phyloP scores from a whole-genome alignment of 2,329 filamentous ascomycete species.

The Nemania abortiva region DNA sequence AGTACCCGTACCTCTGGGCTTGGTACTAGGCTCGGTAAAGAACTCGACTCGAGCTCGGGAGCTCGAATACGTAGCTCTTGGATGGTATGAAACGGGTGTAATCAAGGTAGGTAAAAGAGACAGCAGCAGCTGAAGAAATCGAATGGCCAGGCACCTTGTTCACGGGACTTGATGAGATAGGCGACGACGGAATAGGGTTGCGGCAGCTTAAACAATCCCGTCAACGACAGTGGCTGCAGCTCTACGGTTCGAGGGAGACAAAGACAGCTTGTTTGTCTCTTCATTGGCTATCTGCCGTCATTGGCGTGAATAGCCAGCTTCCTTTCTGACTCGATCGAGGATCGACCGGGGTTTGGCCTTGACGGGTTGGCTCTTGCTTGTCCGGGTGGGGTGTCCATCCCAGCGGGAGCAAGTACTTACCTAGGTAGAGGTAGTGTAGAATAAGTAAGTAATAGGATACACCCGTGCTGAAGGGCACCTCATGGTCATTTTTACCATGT shows the following conservation, averaged over 20 bases:
- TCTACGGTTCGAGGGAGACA: conserved; percentile 39
- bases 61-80: not conserved
- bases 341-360: conserved; percentile 44
- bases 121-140: conserved; percentile 28
- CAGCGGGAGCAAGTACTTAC: conserved; percentile 23
- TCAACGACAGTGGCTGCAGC: conserved; percentile 25
- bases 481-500: not conserved
- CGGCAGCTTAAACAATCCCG: conserved; percentile 25
- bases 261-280: conserved; percentile 36
- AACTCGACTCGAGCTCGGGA: not conserved
- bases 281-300: conserved; percentile 35
- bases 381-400: conserved; percentile 30
- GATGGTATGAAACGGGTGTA: conserved; percentile 16
- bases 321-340: conserved; percentile 52
- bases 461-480: not conserved
- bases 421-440: conserved; percentile 3
- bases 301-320: conserved; percentile 43
- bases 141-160: conserved; percentile 17
- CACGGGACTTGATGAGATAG: conserved; percentile 1
- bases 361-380: conserved; percentile 37
- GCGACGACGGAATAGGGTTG: conserved; percentile 25
- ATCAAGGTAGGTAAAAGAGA: not conserved
- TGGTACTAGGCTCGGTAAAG: conserved; percentile 16
- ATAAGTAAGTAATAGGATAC: not conserved
- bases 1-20: conserved; percentile 13